phyloP scores from a whole-genome alignment of 345 rosid species.

The Zanthoxylum bungeanum region DNA sequence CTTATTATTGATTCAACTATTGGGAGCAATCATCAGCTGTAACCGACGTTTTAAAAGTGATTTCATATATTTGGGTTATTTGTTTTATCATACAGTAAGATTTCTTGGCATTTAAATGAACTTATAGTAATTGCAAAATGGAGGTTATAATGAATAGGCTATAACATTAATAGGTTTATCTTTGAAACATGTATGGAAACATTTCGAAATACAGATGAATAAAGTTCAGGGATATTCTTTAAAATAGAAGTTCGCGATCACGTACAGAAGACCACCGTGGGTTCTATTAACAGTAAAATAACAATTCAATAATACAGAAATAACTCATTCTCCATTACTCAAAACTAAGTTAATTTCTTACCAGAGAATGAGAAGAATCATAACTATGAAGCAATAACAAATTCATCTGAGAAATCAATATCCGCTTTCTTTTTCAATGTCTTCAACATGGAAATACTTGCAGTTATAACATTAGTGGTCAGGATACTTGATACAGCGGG shows the following conservation, averaged over 20 bases:
- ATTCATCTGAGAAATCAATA: conserved; percentile 62
- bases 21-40: too few relatives aligned
- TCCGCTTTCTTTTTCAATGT: conserved; percentile 25
- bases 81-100: too few relatives aligned
- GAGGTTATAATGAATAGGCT: not conserved
- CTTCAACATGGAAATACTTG: conserved; percentile 18
- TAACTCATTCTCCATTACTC: conserved; percentile 6
- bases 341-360: conserved; percentile 29
- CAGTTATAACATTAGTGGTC: conserved; percentile 8
- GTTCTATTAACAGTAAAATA: conserved; percentile 39
- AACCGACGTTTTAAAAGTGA: too few relatives aligned
- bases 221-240: conserved; percentile 29
- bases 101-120: too few relatives aligned
- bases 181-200: conserved; percentile 63
- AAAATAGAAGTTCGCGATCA: conserved; percentile 51
- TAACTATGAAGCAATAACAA: conserved; percentile 38
- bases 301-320: conserved; percentile 8
- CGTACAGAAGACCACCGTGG: conserved; percentile 51
- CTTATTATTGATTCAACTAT: too few relatives aligned
- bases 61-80: too few relatives aligned
- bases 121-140: too few relatives aligned
- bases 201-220: conserved; percentile 56
- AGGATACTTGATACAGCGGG: conserved; percentile 16
- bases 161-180: conserved; percentile 41
- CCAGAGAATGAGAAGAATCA: conserved; percentile 44